Conservation (phyloP, 2,329 filamentous ascomycete genomes). For the Colletotrichum cereale region DNA sequence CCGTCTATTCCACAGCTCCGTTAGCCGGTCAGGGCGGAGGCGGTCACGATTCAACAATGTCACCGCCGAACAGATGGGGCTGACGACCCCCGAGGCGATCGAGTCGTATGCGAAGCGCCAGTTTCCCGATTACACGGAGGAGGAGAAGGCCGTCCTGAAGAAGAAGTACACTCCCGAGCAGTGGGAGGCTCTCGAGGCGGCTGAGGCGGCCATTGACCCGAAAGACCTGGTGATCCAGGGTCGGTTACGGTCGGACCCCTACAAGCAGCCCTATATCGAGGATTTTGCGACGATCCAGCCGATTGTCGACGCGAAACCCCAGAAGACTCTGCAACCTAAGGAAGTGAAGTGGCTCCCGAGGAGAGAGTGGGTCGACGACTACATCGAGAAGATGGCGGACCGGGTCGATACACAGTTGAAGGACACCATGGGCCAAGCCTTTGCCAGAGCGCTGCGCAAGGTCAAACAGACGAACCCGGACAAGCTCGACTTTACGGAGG, state of each 20-base stretch:
- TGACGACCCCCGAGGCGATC: conserved; percentile 59
- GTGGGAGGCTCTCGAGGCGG: conserved; percentile 83
- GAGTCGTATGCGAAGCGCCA: conserved; percentile 59
- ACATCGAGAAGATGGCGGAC: conserved; percentile 61
- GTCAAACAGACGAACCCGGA: conserved; percentile 57
- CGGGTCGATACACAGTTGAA: conserved; percentile 58
- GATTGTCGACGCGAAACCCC: conserved; percentile 78
- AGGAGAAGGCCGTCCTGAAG: conserved; percentile 72
- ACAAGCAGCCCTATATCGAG: conserved; percentile 81
- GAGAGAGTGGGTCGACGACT: conserved; percentile 71
- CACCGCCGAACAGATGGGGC: conserved; percentile 64
- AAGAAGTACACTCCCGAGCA: conserved; percentile 84
- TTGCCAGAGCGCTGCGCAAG: conserved; percentile 56
- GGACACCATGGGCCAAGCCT: conserved; percentile 56
- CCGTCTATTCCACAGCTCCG: conserved; percentile 65
- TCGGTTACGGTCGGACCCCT: conserved; percentile 77
- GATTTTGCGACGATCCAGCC: conserved; percentile 84
- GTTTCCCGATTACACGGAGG: conserved; percentile 74
- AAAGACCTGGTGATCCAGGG: conserved; percentile 82
- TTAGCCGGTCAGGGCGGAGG: conserved; percentile 55
- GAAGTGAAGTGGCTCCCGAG: conserved; percentile 70
- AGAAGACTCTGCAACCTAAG: conserved; percentile 61
- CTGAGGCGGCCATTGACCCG: conserved; percentile 80
- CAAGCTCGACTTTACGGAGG: conserved; percentile 68
- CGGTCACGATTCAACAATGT: conserved; percentile 67